A percentile compares a stretch with the other conserved stretches of the same genome.
These are phyloP conservation scores for Candida hungchunana DNA, from an alignment of 805 yeast species.

Conservation along the genomic window DNA sequence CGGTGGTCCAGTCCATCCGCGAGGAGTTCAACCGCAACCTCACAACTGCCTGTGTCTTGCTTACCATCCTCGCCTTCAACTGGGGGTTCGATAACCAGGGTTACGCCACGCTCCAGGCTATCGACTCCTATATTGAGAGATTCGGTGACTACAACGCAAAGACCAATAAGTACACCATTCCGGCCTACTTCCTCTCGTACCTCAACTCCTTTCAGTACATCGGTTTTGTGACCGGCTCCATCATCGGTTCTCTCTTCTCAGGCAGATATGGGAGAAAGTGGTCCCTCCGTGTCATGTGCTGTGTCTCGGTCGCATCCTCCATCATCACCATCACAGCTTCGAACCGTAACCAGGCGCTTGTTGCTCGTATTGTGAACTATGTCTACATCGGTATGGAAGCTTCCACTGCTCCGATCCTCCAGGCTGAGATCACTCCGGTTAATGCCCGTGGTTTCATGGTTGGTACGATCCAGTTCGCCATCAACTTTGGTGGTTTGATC, in stretches of 20 bases:
- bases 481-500: background rate
- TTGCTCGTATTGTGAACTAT: background rate
- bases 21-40: background rate
- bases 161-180: background rate
- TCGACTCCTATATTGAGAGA: background rate
- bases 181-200: background rate
- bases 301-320: background rate
- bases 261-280: background rate
- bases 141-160: background rate
- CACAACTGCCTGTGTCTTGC: background rate
- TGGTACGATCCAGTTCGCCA: background rate
- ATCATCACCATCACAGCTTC: background rate
- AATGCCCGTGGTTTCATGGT: background rate
- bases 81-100: conserved; percentile 1
- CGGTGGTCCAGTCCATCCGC: too few species aligned
- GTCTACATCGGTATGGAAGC: background rate
- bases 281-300: background rate
- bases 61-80: background rate
- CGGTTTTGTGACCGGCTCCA: background rate
- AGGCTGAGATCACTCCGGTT: background rate
- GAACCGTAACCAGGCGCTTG: background rate
- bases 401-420: background rate
- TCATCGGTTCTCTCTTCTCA: background rate
- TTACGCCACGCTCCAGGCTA: background rate
- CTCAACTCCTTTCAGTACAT: conserved; percentile 1